Conservation (phyloP, 768 basidiomycete genomes). For the Mrakia hoshinonis region DNA sequence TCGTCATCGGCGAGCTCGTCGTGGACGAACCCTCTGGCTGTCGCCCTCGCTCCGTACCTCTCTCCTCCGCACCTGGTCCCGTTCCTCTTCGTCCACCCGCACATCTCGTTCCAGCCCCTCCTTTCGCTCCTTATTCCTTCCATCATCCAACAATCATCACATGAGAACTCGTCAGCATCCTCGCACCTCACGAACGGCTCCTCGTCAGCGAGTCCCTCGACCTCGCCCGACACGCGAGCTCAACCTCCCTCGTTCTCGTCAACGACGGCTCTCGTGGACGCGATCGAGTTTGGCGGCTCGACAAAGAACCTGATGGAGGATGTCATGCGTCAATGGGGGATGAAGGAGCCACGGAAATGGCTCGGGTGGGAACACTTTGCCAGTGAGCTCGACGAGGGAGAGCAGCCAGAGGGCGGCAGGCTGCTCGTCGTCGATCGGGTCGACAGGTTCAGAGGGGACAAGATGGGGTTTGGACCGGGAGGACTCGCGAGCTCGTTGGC, state of each 20-base stretch:
- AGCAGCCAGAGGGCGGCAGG: neutral
- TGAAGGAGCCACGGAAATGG: neutral
- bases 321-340: slow-evolving; percentile 5
- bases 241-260: neutral
- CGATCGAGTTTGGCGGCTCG: slow-evolving; percentile 15
- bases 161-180: neutral
- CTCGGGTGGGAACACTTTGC: slow-evolving; percentile 23
- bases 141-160: neutral
- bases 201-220: neutral
- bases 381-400: slow-evolving; percentile 2
- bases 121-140: neutral
- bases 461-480: slow-evolving; percentile 16
- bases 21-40: neutral
- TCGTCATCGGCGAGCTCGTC: neutral
- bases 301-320: slow-evolving; percentile 14
- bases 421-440: slow-evolving; percentile 23
- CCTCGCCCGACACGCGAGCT: neutral
- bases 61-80: neutral
- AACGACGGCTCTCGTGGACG: slow-evolving; percentile 8
- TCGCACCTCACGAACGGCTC: neutral
- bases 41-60: neutral
- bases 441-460: slow-evolving; percentile 7
- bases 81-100: slow-evolving; percentile 11
- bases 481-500: slow-evolving; percentile 16
- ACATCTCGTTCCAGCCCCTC: neutral